phyloP scores from a whole-genome alignment of 306 rosid species.

The Alnus rubra region DNA sequence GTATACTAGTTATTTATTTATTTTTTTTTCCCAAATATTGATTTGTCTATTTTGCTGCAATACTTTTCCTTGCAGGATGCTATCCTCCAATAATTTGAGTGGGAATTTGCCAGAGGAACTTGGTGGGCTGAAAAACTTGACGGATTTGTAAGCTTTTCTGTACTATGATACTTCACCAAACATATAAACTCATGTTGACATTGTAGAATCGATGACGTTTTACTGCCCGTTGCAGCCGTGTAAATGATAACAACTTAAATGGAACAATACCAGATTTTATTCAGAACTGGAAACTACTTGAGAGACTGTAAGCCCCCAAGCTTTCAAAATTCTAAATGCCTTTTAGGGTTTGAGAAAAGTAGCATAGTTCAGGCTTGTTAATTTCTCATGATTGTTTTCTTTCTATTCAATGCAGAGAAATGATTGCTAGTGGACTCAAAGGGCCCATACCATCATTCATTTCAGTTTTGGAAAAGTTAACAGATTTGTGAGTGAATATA shows the following conservation, averaged over 20 bases:
- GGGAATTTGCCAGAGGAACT: conserved; percentile 29
- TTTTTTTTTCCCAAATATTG: too few species aligned
- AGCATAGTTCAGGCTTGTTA: neutral
- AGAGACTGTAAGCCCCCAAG: neutral
- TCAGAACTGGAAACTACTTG: conserved; percentile 5
- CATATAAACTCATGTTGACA: neutral
- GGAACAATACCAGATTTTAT: conserved; percentile 15
- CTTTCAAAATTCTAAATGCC: neutral
- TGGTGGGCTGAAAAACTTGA: conserved; percentile 11
- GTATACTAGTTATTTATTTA: too few species aligned
- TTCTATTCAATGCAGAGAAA: conserved; percentile 1
- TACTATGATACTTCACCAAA: neutral
- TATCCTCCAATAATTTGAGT: conserved; percentile 26
- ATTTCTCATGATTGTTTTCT: neutral
- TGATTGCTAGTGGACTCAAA: conserved; percentile 3
- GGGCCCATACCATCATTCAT: conserved; percentile 1
- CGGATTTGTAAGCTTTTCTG: conserved; percentile 20
- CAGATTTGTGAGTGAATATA: neutral
- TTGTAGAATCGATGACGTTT: neutral
- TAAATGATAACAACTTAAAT: neutral
- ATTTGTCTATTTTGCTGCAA: too few species aligned
- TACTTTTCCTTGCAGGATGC: conserved; percentile 11
- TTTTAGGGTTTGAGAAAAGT: neutral
- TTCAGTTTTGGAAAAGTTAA: neutral
- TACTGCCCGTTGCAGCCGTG: too few species aligned